phyloP scores from a whole-genome alignment of 495 filamentous ascomycete genomes.

The Penicillium turbatum region DNA sequence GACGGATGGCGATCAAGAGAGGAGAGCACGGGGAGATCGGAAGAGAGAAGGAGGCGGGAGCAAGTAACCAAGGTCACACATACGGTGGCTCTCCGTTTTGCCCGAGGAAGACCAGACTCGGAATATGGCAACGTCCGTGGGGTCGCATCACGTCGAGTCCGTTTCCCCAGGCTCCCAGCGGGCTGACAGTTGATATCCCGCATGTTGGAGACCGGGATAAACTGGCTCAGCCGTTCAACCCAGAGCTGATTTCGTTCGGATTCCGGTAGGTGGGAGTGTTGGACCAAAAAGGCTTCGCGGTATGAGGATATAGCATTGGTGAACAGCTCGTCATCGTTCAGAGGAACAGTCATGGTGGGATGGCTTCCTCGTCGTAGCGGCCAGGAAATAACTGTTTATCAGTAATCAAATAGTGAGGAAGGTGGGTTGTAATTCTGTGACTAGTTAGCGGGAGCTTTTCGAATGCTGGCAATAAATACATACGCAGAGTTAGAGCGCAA shows the following conservation, averaged over 20 bases:
- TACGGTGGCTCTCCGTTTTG: conserved; percentile 52
- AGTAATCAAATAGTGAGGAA: conserved; percentile 16
- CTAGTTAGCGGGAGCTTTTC: not conserved
- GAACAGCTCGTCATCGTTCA: conserved; percentile 44
- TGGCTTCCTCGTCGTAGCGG: conserved; percentile 10
- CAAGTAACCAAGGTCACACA: conserved; percentile 45
- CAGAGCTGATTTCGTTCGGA: conserved; percentile 42
- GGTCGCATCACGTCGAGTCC: conserved; percentile 42
- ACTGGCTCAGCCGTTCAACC: conserved; percentile 40
- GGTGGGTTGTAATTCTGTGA: conserved; percentile 1
- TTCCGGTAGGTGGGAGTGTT: conserved; percentile 44
- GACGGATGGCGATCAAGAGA: conserved; percentile 25
- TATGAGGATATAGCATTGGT: conserved; percentile 45
- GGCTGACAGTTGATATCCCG: conserved; percentile 11
- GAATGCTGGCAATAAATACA: not conserved
- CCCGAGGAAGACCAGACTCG: conserved; percentile 39
- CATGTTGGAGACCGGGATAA: conserved; percentile 30
- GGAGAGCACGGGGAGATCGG: conserved; percentile 17
- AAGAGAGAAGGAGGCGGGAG: conserved; percentile 28
- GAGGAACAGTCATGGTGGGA: conserved; percentile 35
- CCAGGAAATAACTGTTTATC: conserved; percentile 20
- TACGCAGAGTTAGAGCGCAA: not conserved
- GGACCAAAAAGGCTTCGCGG: conserved; percentile 44
- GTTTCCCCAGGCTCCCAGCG: conserved; percentile 40
- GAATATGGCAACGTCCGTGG: conserved; percentile 39